A percentile compares a stretch with the other conserved stretches of the same genome.
These are phyloP conservation scores for Ramularia collo-cygni DNA, from an alignment of 2,329 filamentous ascomycete genomes.

Conservation along the genomic window DNA sequence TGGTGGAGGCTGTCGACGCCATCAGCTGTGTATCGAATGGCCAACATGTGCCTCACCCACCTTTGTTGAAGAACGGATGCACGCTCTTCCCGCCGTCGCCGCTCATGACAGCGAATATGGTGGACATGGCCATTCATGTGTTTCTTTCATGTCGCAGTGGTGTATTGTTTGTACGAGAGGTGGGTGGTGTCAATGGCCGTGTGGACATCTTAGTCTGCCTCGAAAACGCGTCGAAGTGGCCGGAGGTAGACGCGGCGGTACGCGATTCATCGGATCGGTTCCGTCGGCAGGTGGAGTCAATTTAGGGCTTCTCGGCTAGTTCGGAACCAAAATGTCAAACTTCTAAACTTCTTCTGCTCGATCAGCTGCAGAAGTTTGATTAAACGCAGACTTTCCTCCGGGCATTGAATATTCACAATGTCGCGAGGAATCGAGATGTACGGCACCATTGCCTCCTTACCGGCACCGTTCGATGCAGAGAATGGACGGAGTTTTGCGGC, in stretches of 20 bases:
- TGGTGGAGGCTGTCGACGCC: no score
- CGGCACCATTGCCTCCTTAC: constrained; percentile 38
- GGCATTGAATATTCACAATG: no score
- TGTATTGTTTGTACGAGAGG: no score
- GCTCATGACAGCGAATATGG: constrained; percentile 21
- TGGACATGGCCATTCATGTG: constrained; percentile 18
- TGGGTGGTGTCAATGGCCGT: no score
- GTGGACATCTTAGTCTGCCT: neutral
- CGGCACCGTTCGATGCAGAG: constrained; percentile 35
- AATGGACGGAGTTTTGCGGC: constrained; percentile 37
- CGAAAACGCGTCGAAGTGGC: constrained; percentile 2
- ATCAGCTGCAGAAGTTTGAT: no score
- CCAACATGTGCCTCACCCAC: neutral
- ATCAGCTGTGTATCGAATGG: no score
- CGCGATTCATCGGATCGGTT: neutral
- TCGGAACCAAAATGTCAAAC: neutral
- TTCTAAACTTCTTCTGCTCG: no score
- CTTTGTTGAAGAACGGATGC: constrained; percentile 26
- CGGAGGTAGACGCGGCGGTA: constrained; percentile 1
- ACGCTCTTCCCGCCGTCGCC: constrained; percentile 18
- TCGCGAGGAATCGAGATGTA: constrained; percentile 28
- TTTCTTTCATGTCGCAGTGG: neutral
- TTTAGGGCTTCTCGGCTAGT: constrained; percentile 2
- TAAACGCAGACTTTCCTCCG: no score
- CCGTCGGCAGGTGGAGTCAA: neutral